Base-by-base conservation (phyloP, 805 yeast genomes). In the Barnettozyma sucrosica region DNA sequence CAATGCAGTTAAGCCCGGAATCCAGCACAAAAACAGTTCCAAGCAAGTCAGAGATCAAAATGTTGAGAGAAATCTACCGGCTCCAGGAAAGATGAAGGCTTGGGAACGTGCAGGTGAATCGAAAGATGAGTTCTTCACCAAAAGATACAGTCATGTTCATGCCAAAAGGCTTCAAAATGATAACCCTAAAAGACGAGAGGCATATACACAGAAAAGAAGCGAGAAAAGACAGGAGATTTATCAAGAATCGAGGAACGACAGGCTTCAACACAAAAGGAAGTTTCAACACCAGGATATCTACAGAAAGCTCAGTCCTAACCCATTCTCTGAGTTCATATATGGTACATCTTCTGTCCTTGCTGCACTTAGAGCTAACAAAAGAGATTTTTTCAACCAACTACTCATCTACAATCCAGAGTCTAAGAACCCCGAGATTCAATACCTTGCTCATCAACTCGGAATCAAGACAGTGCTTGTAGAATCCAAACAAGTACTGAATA, bases 301-400 rank as follows among this genome's bases (percentile, higher is more conserved):
- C 43, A 55, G 49, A 14, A 49, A 55, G 11, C 44, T 65, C 18
- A 51, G 55, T 38, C 59, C 63, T 16, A 73, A 75, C 45, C 82
- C 85, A 0, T 59, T 79, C 32, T 64, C 74, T 43, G 96, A 89
- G 58, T 83, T 82, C 59, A 65, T 89, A 3, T 88, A 75, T 59
- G 97, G 97, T 8, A 80, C 83, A 0, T 82, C 85, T 47, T 69
- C 95, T 0, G 92, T 89, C 2, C 53, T 74, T 14, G 83, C 95
- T 1, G 95, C 89, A 0, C 67, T 89, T 49, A 61, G 66, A 19
- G 75, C 82, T 8, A 67, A 70, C 21, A 77, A 75, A 47, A 73
- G 96, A 53, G 69, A 64, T 13, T 72, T 71, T 44, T 77, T 74
- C 61, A 74, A 76, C 33, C 72, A 72, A 46, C 58, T 89, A 14